phyloP scores from a whole-genome alignment of 192 early-diverging fungal genomes.

The Chytriomyces sp. region DNA sequence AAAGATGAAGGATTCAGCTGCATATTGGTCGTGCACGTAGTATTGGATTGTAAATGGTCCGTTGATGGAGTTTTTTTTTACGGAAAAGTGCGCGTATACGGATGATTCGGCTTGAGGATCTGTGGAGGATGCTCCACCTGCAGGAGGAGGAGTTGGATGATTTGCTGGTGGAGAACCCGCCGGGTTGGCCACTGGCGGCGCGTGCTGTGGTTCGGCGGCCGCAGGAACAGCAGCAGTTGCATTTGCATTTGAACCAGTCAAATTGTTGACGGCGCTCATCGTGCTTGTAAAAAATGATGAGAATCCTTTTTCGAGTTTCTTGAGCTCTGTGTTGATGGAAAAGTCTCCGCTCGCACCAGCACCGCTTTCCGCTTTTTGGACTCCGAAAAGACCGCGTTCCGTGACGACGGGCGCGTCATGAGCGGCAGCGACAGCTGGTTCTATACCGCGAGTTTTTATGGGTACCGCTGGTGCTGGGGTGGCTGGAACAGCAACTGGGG shows the following conservation, averaged over 20 bases:
- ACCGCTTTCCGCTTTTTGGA: not conserved
- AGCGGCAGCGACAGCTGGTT: not conserved
- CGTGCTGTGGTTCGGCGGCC: not conserved
- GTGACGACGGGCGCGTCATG: too few species aligned
- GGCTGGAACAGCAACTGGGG: not conserved
- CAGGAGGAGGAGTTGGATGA: not conserved
- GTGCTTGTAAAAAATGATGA: not conserved
- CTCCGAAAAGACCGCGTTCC: not conserved
- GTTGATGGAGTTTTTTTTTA: slow-evolving; percentile 21
- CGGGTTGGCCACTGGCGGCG: too few species aligned
- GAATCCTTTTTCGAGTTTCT: not conserved
- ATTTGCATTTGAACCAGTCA: not conserved
- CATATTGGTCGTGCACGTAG: not conserved
- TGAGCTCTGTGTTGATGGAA: not conserved
- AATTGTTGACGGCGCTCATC: not conserved
- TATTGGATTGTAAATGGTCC: slow-evolving; percentile 18
- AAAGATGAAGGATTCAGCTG: not conserved
- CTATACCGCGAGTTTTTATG: not conserved
- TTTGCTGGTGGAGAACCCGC: too few species aligned
- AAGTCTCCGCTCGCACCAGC: not conserved
- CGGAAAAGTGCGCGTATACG: slow-evolving; percentile 11
- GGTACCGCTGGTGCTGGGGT: not conserved
- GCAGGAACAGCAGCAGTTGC: not conserved
- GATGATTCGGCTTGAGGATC: not conserved
- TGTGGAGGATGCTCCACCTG: not conserved